A percentile compares a stretch with the other conserved stretches of the same genome.
Evolutionary conservation across 2,329 filamentous ascomycete genomes (phyloP).

Genomic region (Immersiporthe knoxdaviesiana): DNA sequence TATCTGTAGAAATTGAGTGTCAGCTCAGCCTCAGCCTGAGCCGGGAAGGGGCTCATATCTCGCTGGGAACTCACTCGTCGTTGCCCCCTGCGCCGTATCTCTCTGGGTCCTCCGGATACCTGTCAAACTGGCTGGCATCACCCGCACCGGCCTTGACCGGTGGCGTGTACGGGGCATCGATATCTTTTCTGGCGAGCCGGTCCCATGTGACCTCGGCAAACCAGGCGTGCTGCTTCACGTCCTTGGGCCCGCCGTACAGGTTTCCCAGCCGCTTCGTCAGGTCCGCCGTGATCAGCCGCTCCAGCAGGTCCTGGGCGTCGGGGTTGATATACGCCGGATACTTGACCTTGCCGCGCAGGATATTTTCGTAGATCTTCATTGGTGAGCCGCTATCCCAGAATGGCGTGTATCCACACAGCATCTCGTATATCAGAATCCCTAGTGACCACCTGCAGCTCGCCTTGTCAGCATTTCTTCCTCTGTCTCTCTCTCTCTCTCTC

Average conservation of each 20-base stretch:
- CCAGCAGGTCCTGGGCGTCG: slow-evolving; percentile 89
- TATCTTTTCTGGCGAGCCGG: slow-evolving; percentile 89
- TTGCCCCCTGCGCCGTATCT: slow-evolving; percentile 78
- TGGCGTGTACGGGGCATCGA: slow-evolving; percentile 96
- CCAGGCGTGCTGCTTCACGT: slow-evolving; percentile 96
- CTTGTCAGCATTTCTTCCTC: slow-evolving; percentile 25
- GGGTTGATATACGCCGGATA: slow-evolving; percentile 95
- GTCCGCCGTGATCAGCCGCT: slow-evolving; percentile 91
- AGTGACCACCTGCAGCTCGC: slow-evolving; percentile 83
- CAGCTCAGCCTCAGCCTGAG: neutral
- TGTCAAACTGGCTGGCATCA: slow-evolving; percentile 96
- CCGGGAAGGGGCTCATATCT: neutral
- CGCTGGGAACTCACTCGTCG: slow-evolving; percentile 71
- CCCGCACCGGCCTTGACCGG: slow-evolving; percentile 92
- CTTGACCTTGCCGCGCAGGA: slow-evolving; percentile 92
- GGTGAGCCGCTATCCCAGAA: slow-evolving; percentile 98
- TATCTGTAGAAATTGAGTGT: slow-evolving; percentile 52
- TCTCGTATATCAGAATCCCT: slow-evolving; percentile 98
- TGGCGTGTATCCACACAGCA: slow-evolving; percentile 97
- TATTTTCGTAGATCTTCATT: slow-evolving; percentile 99
- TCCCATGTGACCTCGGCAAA: slow-evolving; percentile 99
- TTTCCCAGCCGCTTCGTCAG: slow-evolving; percentile 95
- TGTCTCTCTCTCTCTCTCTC: neutral
- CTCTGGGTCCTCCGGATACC: slow-evolving; percentile 96
- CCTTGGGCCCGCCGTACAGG: slow-evolving; percentile 83